A percentile compares a stretch with the other conserved stretches of the same genome.
These are phyloP conservation scores for Fomitopsis pulvina DNA, from an alignment of 768 basidiomycete species.

Conservation along the genomic window DNA sequence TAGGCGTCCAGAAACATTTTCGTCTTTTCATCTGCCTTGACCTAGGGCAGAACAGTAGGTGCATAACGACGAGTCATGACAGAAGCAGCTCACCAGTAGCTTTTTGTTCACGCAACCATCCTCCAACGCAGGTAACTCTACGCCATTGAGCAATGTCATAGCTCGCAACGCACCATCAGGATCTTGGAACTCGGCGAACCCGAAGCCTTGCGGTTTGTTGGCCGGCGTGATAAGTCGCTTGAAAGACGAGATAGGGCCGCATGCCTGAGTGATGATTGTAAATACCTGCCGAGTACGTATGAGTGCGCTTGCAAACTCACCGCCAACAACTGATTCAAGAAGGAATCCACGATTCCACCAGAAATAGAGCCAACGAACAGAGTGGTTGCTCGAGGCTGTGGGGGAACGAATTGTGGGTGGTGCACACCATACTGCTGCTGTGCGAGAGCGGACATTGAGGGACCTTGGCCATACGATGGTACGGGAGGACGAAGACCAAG, in stretches of 20 bases:
- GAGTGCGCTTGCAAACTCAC: no score
- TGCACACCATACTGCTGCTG: conserved; percentile 63
- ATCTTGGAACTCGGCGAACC: conserved; percentile 94
- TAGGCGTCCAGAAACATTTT: conserved; percentile 84
- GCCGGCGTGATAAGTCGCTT: conserved; percentile 90
- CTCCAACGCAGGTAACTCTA: conserved; percentile 56
- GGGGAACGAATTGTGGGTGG: conserved; percentile 58
- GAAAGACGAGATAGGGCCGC: conserved; percentile 84
- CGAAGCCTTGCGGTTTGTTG: conserved; percentile 94
- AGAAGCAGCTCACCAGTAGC: conserved; percentile 51
- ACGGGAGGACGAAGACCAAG: conserved; percentile 85
- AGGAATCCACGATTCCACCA: conserved; percentile 80
- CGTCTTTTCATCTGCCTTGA: conserved; percentile 97
- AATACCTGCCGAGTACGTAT: no score
- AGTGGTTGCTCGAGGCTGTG: conserved; percentile 67
- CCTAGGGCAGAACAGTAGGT: conserved; percentile 37
- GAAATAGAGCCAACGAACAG: conserved; percentile 96
- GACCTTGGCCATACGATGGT: conserved; percentile 86
- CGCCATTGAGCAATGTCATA: conserved; percentile 53
- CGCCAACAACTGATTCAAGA: conserved; percentile 69
- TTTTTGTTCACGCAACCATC: conserved; percentile 57
- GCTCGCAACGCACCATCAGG: conserved; percentile 86
- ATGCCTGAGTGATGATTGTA: conserved; percentile 65
- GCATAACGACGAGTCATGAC: conserved; percentile 14
- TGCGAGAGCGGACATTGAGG: conserved; percentile 87